Conservation (phyloP, 352 stramenopile species). For the Pythium coloratum region DNA sequence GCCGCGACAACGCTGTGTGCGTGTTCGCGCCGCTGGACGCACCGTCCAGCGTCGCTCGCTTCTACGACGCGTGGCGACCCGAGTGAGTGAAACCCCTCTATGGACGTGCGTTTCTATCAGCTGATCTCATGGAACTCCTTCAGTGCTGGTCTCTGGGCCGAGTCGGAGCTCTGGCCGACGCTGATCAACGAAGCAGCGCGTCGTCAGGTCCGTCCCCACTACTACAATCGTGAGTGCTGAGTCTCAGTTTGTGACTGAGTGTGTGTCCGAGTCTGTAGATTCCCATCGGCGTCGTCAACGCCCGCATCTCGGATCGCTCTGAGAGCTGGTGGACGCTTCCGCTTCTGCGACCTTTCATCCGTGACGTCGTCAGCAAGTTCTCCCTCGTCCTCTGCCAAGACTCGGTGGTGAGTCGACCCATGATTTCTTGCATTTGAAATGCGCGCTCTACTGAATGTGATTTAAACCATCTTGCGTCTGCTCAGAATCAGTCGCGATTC, state of each 20-base stretch:
- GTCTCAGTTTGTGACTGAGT: not conserved
- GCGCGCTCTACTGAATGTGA: too few relatives aligned
- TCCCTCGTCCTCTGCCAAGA: constrained; percentile 70
- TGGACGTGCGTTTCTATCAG: not conserved
- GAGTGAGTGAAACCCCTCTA: constrained; percentile 34
- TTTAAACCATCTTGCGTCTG: not conserved
- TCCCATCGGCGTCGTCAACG: constrained; percentile 64
- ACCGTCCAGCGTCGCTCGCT: constrained; percentile 44
- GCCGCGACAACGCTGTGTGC: constrained; percentile 35
- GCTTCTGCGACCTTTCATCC: constrained; percentile 19
- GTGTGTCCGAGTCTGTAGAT: constrained; percentile 27
- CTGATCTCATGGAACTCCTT: not conserved
- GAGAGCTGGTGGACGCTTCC: constrained; percentile 53
- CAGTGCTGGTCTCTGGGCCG: constrained; percentile 67
- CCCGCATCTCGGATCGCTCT: constrained; percentile 56
- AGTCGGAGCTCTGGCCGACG: constrained; percentile 83
- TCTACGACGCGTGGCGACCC: constrained; percentile 64
- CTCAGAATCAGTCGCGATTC: constrained; percentile 53
- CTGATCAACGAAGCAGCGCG: constrained; percentile 53
- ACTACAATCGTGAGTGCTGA: not conserved
- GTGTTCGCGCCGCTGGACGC: constrained; percentile 74
- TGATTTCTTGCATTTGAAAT: too few relatives aligned
- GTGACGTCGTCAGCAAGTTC: constrained; percentile 30
- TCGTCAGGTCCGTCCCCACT: constrained; percentile 28
- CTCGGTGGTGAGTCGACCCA: constrained; percentile 28